Base-by-base conservation (phyloP, 805 yeast genomes). In the Saccharomycopsis fodiens region DNA sequence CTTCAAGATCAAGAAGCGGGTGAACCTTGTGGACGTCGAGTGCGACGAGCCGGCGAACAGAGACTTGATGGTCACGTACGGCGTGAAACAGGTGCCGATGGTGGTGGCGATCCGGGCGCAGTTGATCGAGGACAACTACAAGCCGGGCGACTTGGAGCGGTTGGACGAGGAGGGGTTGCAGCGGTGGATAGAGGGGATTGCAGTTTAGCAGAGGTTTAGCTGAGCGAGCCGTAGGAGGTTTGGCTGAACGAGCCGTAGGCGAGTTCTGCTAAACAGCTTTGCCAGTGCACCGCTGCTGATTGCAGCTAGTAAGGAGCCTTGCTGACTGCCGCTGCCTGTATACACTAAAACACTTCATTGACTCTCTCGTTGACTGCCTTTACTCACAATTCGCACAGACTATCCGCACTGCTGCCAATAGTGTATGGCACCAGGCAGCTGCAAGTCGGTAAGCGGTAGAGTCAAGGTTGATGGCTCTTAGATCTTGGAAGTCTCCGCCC, bases 11-110 rank as follows among this genome's bases (percentile, higher is more conserved):
- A 10, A 37, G 4, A 69, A 72, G 47, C 63, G 63, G 36, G 69
- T 85, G 29, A 75, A 77, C 55, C 66, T 78, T 65, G 93, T 82
- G 6, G 88, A 82, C 57, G 72, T 85, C 15, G 85, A 84, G 55
- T 68, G 79, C 29, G 93, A 85, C 57, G 76, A 76, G 50, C 73
- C 72, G 8, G 87, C 73, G 2, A 79, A 81, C 19, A 69, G 72
- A 40, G 84, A 76, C 8, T 62, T 85, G 46, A 60, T 76, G 60
- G 60, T 71, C 37, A 70, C 79, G 39, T 86, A 81, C 57, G 69
- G 71, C 35, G 74, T 79, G 17, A 65, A 64, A 23, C 64, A 68
- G 29, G 68, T 85, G 3, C 95, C 95, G 2, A 72, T 82, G 0
- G 63, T 85, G 2, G 79, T 86, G 1, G 76, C 82, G 6, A 69